A percentile compares a stretch with the other conserved stretches of the same genome.
These are phyloP conservation scores for Breynia disticha DNA, from an alignment of 441 rosid genomes.

Conservation along the genomic window DNA sequence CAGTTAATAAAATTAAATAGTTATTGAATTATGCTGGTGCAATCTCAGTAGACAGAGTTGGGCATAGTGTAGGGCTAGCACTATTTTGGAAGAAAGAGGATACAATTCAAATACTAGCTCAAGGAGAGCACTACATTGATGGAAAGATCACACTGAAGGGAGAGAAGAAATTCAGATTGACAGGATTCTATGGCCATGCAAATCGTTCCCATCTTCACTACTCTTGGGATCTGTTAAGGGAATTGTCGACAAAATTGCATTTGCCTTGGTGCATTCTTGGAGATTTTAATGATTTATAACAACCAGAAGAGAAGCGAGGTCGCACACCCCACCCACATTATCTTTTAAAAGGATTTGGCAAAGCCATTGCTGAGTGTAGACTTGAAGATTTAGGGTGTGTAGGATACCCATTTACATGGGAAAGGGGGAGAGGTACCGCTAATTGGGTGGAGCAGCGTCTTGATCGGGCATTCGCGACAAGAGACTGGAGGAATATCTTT, in stretches of 20 bases:
- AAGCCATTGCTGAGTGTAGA: not conserved
- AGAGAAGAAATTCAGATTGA: not conserved
- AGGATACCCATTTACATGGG: too few species aligned
- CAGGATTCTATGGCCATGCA: not conserved
- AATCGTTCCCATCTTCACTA: not conserved
- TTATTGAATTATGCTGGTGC: not conserved
- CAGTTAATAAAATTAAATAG: not conserved
- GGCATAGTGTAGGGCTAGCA: not conserved
- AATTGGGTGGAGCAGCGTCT: not conserved
- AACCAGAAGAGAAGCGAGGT: not conserved
- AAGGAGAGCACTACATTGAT: not conserved
- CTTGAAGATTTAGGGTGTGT: not conserved
- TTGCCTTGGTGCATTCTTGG: not conserved
- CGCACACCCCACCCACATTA: not conserved
- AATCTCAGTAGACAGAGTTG: not conserved
- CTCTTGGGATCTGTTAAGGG: not conserved
- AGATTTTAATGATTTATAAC: not conserved
- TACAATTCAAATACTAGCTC: not conserved
- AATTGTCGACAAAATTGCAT: not conserved
- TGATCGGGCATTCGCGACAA: not conserved
- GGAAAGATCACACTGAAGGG: not conserved
- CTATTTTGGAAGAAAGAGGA: not conserved
- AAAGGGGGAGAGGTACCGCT: too few species aligned
- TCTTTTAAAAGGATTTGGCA: not conserved
- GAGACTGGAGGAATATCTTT: not conserved